Evolutionary conservation across 306 rosid species (phyloP).

Genomic region (Neltuma alba): DNA sequence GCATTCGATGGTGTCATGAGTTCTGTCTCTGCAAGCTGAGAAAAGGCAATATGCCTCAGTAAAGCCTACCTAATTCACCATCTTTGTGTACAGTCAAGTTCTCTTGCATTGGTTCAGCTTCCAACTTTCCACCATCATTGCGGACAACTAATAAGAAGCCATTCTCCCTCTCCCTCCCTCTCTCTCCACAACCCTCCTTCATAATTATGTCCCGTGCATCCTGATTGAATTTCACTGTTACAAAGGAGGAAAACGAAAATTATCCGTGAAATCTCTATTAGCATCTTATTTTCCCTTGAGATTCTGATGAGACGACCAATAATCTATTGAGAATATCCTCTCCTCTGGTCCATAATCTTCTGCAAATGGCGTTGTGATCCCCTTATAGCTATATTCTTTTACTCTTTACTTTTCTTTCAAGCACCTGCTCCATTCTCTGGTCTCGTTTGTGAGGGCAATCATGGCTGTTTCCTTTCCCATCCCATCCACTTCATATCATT

Average conservation of each 20-base stretch:
- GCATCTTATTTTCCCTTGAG: conserved; percentile 35
- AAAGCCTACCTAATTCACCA: conserved; percentile 35
- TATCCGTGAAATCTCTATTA: conserved; percentile 27
- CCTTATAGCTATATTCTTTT: conserved; percentile 43
- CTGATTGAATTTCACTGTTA: conserved; percentile 36
- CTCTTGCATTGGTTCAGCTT: conserved; percentile 42
- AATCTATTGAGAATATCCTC: conserved; percentile 10
- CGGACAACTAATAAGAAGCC: conserved; percentile 26
- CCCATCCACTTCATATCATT: conserved; percentile 43
- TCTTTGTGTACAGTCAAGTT: conserved; percentile 36
- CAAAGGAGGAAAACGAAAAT: conserved; percentile 2
- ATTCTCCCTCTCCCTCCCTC: neutral
- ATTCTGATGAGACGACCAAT: conserved; percentile 25
- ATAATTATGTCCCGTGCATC: conserved; percentile 49
- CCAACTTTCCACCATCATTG: conserved; percentile 55
- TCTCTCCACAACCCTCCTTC: conserved; percentile 31
- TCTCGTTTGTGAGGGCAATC: conserved; percentile 64
- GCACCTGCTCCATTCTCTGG: conserved; percentile 45
- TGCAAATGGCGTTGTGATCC: conserved; percentile 36
- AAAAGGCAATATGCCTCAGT: conserved; percentile 31
- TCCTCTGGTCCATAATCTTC: conserved; percentile 29
- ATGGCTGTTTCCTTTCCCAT: conserved; percentile 65
- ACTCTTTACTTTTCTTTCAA: conserved; percentile 38
- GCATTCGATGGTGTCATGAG: conserved; percentile 39
- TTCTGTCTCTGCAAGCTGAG: conserved; percentile 33